Evolutionary conservation across 1,139 yeast species (phyloP).

Genomic region (Debaryomyces psychrophilus): DNA sequence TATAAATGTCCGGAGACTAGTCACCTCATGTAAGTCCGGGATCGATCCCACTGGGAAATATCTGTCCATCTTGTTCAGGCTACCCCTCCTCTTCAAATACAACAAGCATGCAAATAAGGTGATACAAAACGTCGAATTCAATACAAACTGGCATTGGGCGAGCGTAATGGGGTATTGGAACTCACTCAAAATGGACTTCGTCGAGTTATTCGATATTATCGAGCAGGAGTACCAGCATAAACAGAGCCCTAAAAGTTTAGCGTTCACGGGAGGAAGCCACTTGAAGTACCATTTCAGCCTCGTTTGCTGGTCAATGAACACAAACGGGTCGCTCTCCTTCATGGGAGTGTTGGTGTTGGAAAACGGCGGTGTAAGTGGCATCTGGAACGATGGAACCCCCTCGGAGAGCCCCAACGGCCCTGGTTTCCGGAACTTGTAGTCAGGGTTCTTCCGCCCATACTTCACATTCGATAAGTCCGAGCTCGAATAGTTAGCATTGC

Average conservation of each 20-base stretch:
- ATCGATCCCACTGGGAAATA: slow-evolving; percentile 62
- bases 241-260: slow-evolving; percentile 51
- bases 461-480: slow-evolving; percentile 29
- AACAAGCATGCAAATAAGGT: slow-evolving; percentile 27
- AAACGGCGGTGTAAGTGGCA: slow-evolving; percentile 43
- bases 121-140: slow-evolving; percentile 62
- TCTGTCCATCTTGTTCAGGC: slow-evolving; percentile 7
- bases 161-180: slow-evolving; percentile 82
- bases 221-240: slow-evolving; percentile 79
- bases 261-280: slow-evolving; percentile 33
- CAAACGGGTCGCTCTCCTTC: slow-evolving; percentile 7
- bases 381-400: slow-evolving; percentile 14
- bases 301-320: neutral
- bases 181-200: slow-evolving; percentile 69
- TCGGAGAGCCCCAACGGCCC: slow-evolving; percentile 2
- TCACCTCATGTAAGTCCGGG: slow-evolving; percentile 35
- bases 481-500: slow-evolving; percentile 34
- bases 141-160: slow-evolving; percentile 80
- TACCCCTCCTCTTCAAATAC: slow-evolving; percentile 24
- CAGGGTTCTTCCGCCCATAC: slow-evolving; percentile 1
- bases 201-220: slow-evolving; percentile 77
- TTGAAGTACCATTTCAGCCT: slow-evolving; percentile 2
- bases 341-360: slow-evolving; percentile 40
- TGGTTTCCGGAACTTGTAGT: neutral
- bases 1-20: slow-evolving; percentile 35